Conservation (phyloP, 2,329 filamentous ascomycete genomes). For the Sarocladiaceae sp. region DNA sequence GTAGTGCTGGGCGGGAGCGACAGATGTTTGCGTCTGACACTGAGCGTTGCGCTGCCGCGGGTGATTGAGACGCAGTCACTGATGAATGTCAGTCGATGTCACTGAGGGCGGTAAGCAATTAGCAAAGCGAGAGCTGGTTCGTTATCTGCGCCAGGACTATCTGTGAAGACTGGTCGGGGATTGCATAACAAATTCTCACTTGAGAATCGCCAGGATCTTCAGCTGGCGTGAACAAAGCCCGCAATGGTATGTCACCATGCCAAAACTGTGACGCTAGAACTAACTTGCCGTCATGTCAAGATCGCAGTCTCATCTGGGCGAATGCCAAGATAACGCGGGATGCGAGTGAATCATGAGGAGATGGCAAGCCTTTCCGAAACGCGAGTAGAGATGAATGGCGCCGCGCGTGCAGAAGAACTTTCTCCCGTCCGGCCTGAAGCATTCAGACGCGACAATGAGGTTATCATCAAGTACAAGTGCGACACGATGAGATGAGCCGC, state of each 20-base stretch:
- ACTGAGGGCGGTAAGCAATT: too few relatives aligned
- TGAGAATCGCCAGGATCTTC: not conserved
- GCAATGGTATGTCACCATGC: too few relatives aligned
- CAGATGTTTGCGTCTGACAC: too few relatives aligned
- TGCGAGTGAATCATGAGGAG: not conserved
- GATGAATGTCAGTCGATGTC: not conserved
- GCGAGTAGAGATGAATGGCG: not conserved
- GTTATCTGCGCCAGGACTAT: too few relatives aligned
- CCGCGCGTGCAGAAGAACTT: not conserved
- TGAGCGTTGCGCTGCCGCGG: not conserved
- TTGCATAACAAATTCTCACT: not conserved
- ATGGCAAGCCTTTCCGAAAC: not conserved
- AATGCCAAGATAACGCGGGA: not conserved
- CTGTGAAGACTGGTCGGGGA: not conserved
- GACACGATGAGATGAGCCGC: not conserved
- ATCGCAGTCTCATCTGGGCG: too few relatives aligned
- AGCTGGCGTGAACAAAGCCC: too few relatives aligned
- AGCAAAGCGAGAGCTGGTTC: too few relatives aligned
- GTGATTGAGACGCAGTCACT: not conserved
- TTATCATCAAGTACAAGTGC: not conserved
- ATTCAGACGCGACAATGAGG: not conserved
- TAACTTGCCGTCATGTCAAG: too few relatives aligned
- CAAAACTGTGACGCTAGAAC: too few relatives aligned
- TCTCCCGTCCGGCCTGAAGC: not conserved
- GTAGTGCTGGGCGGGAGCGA: too few relatives aligned